Base-by-base conservation (phyloP, 176 grass and related monocot genomes). In the Dactylis glomerata region DNA sequence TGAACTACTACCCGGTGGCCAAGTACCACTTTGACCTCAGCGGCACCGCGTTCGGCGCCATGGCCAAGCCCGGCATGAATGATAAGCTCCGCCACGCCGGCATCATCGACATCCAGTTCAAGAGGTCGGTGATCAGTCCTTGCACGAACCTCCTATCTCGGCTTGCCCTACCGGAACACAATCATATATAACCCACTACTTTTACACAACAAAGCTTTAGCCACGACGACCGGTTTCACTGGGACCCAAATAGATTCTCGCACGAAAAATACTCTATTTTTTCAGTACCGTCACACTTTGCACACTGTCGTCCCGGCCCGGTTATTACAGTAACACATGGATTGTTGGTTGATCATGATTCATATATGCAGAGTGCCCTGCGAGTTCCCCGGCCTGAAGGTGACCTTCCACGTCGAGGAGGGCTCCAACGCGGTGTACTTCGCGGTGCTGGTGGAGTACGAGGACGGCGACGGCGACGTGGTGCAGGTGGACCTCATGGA, bases 351-450 rank as follows among this genome's bases (percentile, higher is more conserved):
- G 36, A n/a, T 40, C 8, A 2, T 68, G 64, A 20, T 37, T 69
- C n/a, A 40, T 34, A 1, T 31, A 73, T 72, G 56, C 23, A 94
- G 92, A 13, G 92, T 94, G 75, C 82, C 66, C 1, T 94, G 92
- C 86, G 73, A 83, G 46, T 92, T 69, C 79, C 87, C 88, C 0
- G 89, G 92, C 1, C 64, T 76, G 40, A 78, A 82, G 71, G 57
- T 91, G 51, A 78, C 91, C 0, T 97, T 97, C 90, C 87, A 93
- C 54, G 89, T 93, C 5, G 92, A 97, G 87, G 17, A 89, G 40
- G 95, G 95, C 0, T 95, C 95, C 1, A 95, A 97, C 92, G 61
- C 89, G 1, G 56, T 88, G 2, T 97, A 95, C 76, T 58, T 97
- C 5, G 89, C 92, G 0, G 84, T 97, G 24, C 85, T 82, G 15